phyloP scores from a whole-genome alignment of 257 asterid genomes.

The Lantana camara region DNA sequence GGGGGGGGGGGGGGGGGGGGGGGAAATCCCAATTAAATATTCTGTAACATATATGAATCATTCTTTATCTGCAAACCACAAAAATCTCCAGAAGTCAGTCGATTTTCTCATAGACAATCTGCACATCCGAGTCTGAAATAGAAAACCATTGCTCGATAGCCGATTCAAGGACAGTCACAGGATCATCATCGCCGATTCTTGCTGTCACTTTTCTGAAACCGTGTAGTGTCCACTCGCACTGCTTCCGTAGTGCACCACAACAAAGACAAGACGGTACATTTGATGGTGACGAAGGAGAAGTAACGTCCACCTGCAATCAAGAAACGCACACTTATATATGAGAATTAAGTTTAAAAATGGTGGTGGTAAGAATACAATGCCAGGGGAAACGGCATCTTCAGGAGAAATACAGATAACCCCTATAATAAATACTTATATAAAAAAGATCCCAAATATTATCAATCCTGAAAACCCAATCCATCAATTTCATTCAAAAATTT shows the following conservation, averaged over 20 bases:
- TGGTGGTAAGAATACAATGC: too few species aligned
- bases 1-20: too few species aligned
- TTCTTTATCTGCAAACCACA: neutral
- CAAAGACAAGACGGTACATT: slow-evolving; percentile 69
- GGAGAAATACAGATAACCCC: too few species aligned
- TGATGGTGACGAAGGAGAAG: slow-evolving; percentile 24
- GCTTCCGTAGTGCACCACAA: slow-evolving; percentile 80
- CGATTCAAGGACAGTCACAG: slow-evolving; percentile 51
- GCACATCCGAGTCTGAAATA: slow-evolving; percentile 80
- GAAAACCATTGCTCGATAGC: slow-evolving; percentile 71
- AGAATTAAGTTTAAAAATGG: too few species aligned
- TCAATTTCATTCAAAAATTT: too few species aligned
- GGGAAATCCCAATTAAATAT: neutral
- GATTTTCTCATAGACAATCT: slow-evolving; percentile 67
- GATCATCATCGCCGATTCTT: slow-evolving; percentile 49
- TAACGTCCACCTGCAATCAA: slow-evolving; percentile 36
- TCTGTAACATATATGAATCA: neutral
- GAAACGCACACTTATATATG: neutral
- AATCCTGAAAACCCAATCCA: too few species aligned
- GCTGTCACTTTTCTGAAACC: slow-evolving; percentile 68
- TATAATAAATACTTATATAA: too few species aligned
- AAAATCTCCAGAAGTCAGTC: slow-evolving; percentile 27
- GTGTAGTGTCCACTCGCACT: slow-evolving; percentile 86
- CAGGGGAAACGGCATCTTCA: too few species aligned
- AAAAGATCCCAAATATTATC: too few species aligned